Conservation (phyloP, 345 rosid genomes). For the Hibiscus tridactylites region DNA sequence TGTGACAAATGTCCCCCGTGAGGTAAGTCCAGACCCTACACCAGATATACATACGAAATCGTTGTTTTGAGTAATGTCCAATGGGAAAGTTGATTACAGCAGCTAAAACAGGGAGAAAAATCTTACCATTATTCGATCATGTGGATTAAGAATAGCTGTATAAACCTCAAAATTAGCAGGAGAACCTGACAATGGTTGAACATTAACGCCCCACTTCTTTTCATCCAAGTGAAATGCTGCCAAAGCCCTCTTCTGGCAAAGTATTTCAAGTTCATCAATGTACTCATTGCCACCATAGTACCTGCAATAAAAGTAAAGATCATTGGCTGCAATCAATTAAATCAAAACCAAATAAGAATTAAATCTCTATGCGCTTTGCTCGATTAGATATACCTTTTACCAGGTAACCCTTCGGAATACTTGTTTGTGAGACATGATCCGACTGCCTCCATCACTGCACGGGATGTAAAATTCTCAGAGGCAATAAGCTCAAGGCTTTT, state of each 20-base stretch:
- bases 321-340: background rate
- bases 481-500: conserved; percentile 92
- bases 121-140: conserved; percentile 79
- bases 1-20: conserved; percentile 94
- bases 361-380: background rate
- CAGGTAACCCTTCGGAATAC: conserved; percentile 92
- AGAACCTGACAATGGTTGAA: conserved; percentile 92
- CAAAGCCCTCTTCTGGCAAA: conserved; percentile 81
- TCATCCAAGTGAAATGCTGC: conserved; percentile 69
- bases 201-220: conserved; percentile 86
- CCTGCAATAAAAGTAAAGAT: conserved; percentile 23
- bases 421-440: conserved; percentile 94
- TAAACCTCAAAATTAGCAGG: conserved; percentile 97
- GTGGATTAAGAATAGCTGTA: conserved; percentile 82
- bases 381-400: conserved; percentile 55
- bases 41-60: conserved; percentile 7
- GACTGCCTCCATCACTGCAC: conserved; percentile 93
- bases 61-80: conserved; percentile 1
- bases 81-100: background rate
- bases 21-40: conserved; percentile 81
- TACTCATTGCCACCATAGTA: conserved; percentile 93
- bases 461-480: conserved; percentile 87
- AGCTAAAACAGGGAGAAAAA: background rate
- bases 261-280: conserved; percentile 83
- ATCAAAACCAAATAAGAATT: background rate